phyloP scores from a whole-genome alignment of 495 filamentous ascomycete genomes.

The Glonium stellatum region DNA sequence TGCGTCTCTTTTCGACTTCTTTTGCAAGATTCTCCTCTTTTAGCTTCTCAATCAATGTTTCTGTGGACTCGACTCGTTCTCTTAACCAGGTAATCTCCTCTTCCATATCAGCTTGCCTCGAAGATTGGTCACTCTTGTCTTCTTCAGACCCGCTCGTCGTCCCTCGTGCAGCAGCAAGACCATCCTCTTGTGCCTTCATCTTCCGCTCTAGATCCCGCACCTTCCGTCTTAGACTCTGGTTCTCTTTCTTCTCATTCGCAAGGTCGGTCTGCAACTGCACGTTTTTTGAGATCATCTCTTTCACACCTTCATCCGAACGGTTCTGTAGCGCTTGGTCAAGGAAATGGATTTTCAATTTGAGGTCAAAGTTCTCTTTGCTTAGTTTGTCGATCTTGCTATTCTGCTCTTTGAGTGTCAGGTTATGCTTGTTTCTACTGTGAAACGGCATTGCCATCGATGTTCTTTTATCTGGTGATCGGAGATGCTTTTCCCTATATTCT shows the following conservation, averaged over 20 bases:
- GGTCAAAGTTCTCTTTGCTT: constrained; percentile 92
- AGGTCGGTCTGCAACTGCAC: constrained; percentile 89
- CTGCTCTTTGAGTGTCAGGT: constrained; percentile 91
- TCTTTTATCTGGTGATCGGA: constrained; percentile 50
- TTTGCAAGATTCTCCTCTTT: constrained; percentile 65
- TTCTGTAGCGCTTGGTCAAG: constrained; percentile 88
- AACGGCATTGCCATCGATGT: constrained; percentile 23
- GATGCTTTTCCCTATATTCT: constrained; percentile 66
- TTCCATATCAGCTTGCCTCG: constrained; percentile 65
- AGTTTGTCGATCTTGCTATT: constrained; percentile 92
- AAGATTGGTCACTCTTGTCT: constrained; percentile 52
- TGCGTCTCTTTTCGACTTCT: constrained; percentile 72
- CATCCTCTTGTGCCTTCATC: constrained; percentile 62
- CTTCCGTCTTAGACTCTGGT: constrained; percentile 66
- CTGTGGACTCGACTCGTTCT: constrained; percentile 75
- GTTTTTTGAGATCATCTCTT: constrained; percentile 95
- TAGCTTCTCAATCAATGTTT: constrained; percentile 73
- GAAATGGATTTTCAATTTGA: constrained; percentile 97
- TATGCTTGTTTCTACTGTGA: constrained; percentile 58
- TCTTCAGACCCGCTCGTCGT: constrained; percentile 40
- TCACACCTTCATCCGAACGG: constrained; percentile 90
- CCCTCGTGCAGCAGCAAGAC: constrained; percentile 46
- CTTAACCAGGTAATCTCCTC: constrained; percentile 77
- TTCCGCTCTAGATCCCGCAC: constrained; percentile 82
- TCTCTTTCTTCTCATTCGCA: constrained; percentile 80